phyloP scores from a whole-genome alignment of 306 rosid species.

The Gynostemma pentaphyllum region DNA sequence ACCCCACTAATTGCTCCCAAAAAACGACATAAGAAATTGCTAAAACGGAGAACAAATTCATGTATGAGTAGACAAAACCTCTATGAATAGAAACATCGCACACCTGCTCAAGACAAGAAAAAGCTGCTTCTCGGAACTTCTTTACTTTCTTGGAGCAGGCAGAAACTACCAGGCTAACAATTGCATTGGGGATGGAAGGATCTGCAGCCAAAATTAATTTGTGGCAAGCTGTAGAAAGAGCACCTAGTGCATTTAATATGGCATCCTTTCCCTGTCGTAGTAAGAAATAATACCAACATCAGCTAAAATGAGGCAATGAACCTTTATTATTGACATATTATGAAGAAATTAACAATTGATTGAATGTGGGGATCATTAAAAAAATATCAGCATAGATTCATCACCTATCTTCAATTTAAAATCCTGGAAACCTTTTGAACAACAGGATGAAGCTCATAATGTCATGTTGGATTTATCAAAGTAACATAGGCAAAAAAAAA shows the following conservation, averaged over 20 bases:
- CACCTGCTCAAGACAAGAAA: slow-evolving; percentile 77
- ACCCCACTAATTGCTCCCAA: too few species aligned
- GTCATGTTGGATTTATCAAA: neutral
- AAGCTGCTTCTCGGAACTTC: slow-evolving; percentile 79
- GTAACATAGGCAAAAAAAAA: too few species aligned
- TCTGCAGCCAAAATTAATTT: slow-evolving; percentile 41
- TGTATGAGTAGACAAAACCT: neutral
- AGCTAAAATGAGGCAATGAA: neutral
- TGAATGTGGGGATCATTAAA: too few species aligned
- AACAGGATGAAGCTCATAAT: neutral
- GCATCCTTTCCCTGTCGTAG: slow-evolving; percentile 81
- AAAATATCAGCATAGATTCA: neutral
- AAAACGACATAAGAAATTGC: neutral
- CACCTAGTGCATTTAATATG: slow-evolving; percentile 57
- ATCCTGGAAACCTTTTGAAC: neutral
- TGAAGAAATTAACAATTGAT: too few species aligned
- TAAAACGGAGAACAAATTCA: neutral
- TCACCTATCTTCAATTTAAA: neutral
- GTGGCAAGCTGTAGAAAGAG: slow-evolving; percentile 74
- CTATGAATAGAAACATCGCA: slow-evolving; percentile 3
- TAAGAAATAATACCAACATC: neutral
- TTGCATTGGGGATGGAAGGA: slow-evolving; percentile 47
- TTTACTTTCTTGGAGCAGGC: slow-evolving; percentile 73
- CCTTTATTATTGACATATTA: neutral
- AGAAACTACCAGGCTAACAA: slow-evolving; percentile 53